A percentile compares a stretch with the other conserved stretches of the same genome.
phyloP scores from a whole-genome alignment of 2,329 filamentous ascomycete genomes.

The Alternaria rosae region DNA sequence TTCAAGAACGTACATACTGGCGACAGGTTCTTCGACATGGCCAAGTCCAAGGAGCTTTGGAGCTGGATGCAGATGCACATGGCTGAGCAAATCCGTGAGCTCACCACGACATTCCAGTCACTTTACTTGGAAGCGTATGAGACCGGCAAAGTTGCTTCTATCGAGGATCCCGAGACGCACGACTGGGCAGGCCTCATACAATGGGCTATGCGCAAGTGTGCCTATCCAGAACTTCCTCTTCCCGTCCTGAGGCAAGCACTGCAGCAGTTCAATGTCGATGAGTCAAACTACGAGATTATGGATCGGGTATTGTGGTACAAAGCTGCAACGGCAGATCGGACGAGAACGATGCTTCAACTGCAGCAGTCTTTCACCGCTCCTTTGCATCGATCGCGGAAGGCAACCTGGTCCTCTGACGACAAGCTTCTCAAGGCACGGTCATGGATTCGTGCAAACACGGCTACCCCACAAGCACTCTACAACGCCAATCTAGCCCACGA shows the following conservation, averaged over 20 bases:
- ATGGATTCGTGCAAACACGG: conserved; percentile 56
- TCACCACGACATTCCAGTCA: conserved; percentile 70
- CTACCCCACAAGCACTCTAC: conserved; percentile 53
- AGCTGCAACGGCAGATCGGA: conserved; percentile 30
- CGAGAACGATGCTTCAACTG: conserved; percentile 34
- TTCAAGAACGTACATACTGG: conserved; percentile 50
- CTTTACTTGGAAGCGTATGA: conserved; percentile 72
- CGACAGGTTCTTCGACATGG: conserved; percentile 44
- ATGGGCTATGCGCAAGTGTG: conserved; percentile 66
- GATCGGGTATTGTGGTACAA: conserved; percentile 38
- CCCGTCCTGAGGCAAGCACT: conserved; percentile 31
- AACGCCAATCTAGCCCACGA: conserved; percentile 48
- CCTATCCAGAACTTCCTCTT: conserved; percentile 36
- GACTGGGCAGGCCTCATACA: conserved; percentile 72
- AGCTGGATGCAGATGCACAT: conserved; percentile 44
- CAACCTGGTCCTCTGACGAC: conserved; percentile 8
- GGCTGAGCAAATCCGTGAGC: conserved; percentile 59
- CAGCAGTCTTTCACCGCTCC: conserved; percentile 34
- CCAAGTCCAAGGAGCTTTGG: conserved; percentile 50
- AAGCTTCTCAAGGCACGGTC: conserved; percentile 48
- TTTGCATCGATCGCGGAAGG: conserved; percentile 22
- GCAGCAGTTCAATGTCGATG: conserved; percentile 31
- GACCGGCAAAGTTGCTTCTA: conserved; percentile 63
- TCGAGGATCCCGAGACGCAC: conserved; percentile 69
- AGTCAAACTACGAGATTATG: conserved; percentile 38